phyloP scores from a whole-genome alignment of 2,329 filamentous ascomycete genomes.

The Cladosporium sp. region DNA sequence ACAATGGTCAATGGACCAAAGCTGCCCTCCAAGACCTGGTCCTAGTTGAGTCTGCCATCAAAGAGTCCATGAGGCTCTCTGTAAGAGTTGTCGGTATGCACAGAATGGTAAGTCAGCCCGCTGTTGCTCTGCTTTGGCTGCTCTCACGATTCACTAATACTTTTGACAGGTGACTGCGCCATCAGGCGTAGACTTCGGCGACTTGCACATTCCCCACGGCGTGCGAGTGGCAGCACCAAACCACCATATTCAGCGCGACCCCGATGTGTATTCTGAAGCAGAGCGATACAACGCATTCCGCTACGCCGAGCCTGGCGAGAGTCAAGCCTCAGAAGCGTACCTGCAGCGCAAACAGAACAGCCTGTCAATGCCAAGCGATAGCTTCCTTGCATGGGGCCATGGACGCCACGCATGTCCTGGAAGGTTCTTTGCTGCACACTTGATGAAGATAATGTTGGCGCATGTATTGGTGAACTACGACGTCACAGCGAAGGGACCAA shows the following conservation, averaged over 20 bases:
- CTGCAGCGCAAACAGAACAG: slow-evolving; percentile 15
- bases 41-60: slow-evolving; percentile 25
- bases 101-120: slow-evolving; percentile 7
- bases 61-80: slow-evolving; percentile 24
- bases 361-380: slow-evolving; percentile 19
- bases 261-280: slow-evolving; percentile 21
- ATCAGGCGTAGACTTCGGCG: slow-evolving; percentile 22
- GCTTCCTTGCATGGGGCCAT: slow-evolving; percentile 24
- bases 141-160: neutral
- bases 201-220: slow-evolving; percentile 20
- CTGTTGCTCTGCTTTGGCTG: neutral
- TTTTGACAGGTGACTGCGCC: slow-evolving; percentile 19
- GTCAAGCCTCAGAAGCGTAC: neutral
- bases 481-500: slow-evolving; percentile 16
- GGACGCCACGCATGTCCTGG: slow-evolving; percentile 33
- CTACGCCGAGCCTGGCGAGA: slow-evolving; percentile 18
- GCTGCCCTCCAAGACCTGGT: slow-evolving; percentile 19
- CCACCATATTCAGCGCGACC: slow-evolving; percentile 25
- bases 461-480: slow-evolving; percentile 42
- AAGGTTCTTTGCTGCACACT: slow-evolving; percentile 44
- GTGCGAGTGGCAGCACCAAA: slow-evolving; percentile 20
- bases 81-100: slow-evolving; percentile 18
- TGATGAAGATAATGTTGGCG: slow-evolving; percentile 45
- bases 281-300: slow-evolving; percentile 26
- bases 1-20: slow-evolving; percentile 20